phyloP scores from a whole-genome alignment of 495 filamentous ascomycete species.

The Chaetomidium leptoderma region DNA sequence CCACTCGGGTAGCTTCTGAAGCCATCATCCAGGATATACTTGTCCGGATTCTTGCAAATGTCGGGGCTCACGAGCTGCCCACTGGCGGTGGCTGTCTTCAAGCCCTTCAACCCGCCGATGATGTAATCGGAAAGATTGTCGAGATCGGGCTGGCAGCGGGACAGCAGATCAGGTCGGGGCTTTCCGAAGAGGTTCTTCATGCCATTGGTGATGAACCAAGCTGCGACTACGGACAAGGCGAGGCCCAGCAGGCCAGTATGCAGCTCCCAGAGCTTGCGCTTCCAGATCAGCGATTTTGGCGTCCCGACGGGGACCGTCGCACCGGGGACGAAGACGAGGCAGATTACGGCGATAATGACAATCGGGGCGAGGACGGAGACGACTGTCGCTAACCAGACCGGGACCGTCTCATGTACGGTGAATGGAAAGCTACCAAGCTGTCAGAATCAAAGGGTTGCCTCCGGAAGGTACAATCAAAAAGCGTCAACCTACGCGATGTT shows the following conservation, averaged over 20 bases:
- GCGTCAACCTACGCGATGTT: slow-evolving; percentile 40
- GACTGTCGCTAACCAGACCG: slow-evolving; percentile 52
- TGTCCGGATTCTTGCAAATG: slow-evolving; percentile 68
- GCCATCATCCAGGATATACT: slow-evolving; percentile 67
- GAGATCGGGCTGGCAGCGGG: slow-evolving; percentile 58
- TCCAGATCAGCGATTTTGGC: slow-evolving; percentile 60
- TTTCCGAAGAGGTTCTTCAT: slow-evolving; percentile 87
- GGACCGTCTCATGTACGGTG: slow-evolving; percentile 67
- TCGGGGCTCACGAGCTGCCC: slow-evolving; percentile 57
- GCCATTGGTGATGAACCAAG: slow-evolving; percentile 74
- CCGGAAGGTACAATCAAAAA: not conserved
- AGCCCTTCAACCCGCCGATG: slow-evolving; percentile 35
- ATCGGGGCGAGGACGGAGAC: slow-evolving; percentile 57
- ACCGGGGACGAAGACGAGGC: slow-evolving; percentile 60
- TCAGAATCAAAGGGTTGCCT: not conserved
- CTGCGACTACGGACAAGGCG: slow-evolving; percentile 57
- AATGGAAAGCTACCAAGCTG: slow-evolving; percentile 58
- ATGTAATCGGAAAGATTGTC: slow-evolving; percentile 40
- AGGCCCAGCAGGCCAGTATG: slow-evolving; percentile 77
- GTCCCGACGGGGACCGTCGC: slow-evolving; percentile 63
- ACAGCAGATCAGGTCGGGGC: slow-evolving; percentile 75
- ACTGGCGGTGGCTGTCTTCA: slow-evolving; percentile 27
- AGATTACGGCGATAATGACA: slow-evolving; percentile 64
- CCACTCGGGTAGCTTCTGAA: slow-evolving; percentile 83
- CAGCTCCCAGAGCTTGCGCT: slow-evolving; percentile 77